phyloP scores from a whole-genome alignment of 257 asterid species.

The Asclepias syriaca region DNA sequence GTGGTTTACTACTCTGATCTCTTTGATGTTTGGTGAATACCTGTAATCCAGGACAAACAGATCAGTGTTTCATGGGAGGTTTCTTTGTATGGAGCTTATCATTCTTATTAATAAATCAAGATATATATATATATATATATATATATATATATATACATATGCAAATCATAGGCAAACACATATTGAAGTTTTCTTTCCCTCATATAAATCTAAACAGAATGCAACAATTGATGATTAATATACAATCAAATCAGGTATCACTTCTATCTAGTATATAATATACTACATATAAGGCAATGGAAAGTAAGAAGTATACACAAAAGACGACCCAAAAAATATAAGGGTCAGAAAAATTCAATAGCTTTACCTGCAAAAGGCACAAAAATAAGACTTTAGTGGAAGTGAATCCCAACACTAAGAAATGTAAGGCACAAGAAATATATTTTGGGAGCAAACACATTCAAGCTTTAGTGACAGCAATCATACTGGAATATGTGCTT shows the following conservation, averaged over 20 bases:
- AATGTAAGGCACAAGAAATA: neutral
- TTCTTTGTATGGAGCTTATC: neutral
- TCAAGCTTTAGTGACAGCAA: neutral
- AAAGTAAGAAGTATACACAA: neutral
- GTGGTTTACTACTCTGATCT: slow-evolving; percentile 69
- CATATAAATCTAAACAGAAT: neutral
- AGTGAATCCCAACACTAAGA: neutral
- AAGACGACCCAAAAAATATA: neutral
- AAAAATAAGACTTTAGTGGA: neutral
- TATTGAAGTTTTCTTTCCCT: neutral
- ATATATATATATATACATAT: neutral
- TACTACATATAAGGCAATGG: neutral
- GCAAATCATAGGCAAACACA: neutral
- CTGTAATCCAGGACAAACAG: slow-evolving; percentile 32
- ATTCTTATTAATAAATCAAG: neutral
- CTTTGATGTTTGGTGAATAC: slow-evolving; percentile 82
- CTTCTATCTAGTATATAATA: neutral
- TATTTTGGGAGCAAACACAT: neutral
- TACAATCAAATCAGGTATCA: neutral
- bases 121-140: neutral
- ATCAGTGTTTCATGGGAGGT: neutral
- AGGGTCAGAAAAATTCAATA: neutral
- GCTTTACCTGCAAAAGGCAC: neutral
- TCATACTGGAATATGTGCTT: neutral
- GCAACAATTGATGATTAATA: neutral